Evolutionary conservation across 164 flowering plant genomes (phyloP).

Genomic region (Nymphaea colorata): DNA sequence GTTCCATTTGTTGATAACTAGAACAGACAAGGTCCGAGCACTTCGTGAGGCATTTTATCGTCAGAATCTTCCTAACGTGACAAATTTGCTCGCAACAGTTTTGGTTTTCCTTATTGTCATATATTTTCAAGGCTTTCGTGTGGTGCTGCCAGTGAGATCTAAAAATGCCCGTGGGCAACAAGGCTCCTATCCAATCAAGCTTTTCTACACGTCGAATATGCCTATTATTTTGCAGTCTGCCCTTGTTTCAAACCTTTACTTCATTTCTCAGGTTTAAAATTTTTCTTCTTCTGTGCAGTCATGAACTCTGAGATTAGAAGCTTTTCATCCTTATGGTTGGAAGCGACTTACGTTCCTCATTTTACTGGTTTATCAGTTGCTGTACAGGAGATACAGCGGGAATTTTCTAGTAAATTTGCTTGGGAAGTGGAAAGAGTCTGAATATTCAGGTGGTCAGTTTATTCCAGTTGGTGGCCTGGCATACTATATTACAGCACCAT

Average conservation of each 20-base stretch:
- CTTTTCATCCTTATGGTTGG: neutral
- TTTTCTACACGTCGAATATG: slow-evolving; percentile 56
- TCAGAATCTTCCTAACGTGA: neutral
- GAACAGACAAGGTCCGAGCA: neutral
- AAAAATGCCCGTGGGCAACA: slow-evolving; percentile 46
- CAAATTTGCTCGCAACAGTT: neutral
- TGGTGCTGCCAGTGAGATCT: neutral
- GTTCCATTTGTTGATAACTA: slow-evolving; percentile 6
- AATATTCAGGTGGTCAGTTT: slow-evolving; percentile 35
- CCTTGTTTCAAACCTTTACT: slow-evolving; percentile 44
- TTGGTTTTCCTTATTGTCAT: slow-evolving; percentile 1
- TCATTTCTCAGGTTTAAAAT: slow-evolving; percentile 36
- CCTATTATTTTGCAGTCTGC: slow-evolving; percentile 50
- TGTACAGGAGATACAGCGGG: slow-evolving; percentile 37
- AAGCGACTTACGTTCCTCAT: neutral
- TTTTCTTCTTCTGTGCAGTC: neutral
- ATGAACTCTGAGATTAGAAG: neutral
- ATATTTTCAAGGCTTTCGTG: slow-evolving; percentile 1
- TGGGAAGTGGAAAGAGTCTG: slow-evolving; percentile 48
- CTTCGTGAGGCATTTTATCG: slow-evolving; percentile 1
- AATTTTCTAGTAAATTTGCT: slow-evolving; percentile 40
- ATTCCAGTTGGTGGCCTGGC: slow-evolving; percentile 47
- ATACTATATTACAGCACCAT: slow-evolving; percentile 38
- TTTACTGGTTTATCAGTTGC: slow-evolving; percentile 17
- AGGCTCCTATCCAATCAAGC: slow-evolving; percentile 48